These are phyloP conservation scores for Rhododendron kiyosumense DNA, from an alignment of 148 eudicot species.

Conservation along the genomic window DNA sequence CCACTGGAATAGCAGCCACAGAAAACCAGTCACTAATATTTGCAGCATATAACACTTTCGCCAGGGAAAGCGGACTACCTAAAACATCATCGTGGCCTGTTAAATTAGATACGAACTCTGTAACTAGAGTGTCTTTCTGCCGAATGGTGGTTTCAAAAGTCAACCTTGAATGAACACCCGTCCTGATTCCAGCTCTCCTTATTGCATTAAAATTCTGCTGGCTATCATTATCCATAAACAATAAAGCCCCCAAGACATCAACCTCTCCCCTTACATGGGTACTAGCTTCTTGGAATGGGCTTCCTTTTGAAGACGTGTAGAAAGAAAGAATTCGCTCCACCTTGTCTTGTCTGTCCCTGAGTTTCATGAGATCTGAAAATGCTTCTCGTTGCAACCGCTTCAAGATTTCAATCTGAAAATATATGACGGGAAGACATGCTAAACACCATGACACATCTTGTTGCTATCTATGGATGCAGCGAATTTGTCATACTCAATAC, in stretches of 20 bases:
- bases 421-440: constrained; percentile 42
- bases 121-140: constrained; percentile 55
- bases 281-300: constrained; percentile 65
- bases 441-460: constrained; percentile 39
- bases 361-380: constrained; percentile 93
- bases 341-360: constrained; percentile 91
- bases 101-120: constrained; percentile 61
- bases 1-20: constrained; percentile 64
- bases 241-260: constrained; percentile 50
- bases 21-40: constrained; percentile 76
- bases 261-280: constrained; percentile 78
- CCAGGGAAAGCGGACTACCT: constrained; percentile 61
- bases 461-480: constrained; percentile 33
- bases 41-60: constrained; percentile 73
- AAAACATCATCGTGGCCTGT: constrained; percentile 30
- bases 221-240: constrained; percentile 43
- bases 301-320: constrained; percentile 51
- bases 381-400: constrained; percentile 96
- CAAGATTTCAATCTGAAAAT: constrained; percentile 93
- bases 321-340: constrained; percentile 67
- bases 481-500: constrained; percentile 22
- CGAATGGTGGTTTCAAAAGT: constrained; percentile 59
- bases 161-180: constrained; percentile 64
- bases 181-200: constrained; percentile 50
- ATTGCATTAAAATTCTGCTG: constrained; percentile 44